A percentile compares a stretch with the other conserved stretches of the same genome.
Conservation (phyloP, 2,329 filamentous ascomycete genomes). For the Tolypocladium endophyticum region DNA sequence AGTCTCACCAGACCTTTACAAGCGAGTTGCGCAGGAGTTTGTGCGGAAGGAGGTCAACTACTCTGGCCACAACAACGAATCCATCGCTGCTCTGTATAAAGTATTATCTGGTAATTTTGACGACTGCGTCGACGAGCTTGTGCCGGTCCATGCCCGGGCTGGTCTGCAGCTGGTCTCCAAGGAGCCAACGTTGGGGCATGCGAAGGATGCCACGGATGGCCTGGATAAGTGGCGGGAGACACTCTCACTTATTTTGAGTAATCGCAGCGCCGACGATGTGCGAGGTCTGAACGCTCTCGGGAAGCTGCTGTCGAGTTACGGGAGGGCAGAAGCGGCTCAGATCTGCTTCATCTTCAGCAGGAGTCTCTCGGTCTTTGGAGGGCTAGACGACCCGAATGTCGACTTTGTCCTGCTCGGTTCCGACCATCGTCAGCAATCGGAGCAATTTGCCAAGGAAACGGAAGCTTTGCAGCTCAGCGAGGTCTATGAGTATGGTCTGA, state of each 20-base stretch:
- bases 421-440: slow-evolving; percentile 62
- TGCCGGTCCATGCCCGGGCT: slow-evolving; percentile 82
- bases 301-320: slow-evolving; percentile 73
- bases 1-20: slow-evolving; percentile 75
- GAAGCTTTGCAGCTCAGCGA: slow-evolving; percentile 92
- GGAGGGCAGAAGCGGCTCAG: slow-evolving; percentile 82
- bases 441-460: slow-evolving; percentile 66
- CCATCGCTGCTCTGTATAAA: slow-evolving; percentile 84
- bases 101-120: slow-evolving; percentile 89
- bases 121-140: slow-evolving; percentile 90
- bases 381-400: slow-evolving; percentile 68
- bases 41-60: slow-evolving; percentile 89
- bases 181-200: slow-evolving; percentile 46
- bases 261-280: slow-evolving; percentile 71
- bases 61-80: slow-evolving; percentile 68
- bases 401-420: slow-evolving; percentile 78
- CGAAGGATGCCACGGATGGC: slow-evolving; percentile 69
- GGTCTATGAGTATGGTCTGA: slow-evolving; percentile 83
- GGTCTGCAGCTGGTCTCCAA: slow-evolving; percentile 85
- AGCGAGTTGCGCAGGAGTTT: slow-evolving; percentile 90
- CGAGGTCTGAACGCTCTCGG: slow-evolving; percentile 72
- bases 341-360: slow-evolving; percentile 87
- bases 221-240: slow-evolving; percentile 94
- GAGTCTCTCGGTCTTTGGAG: slow-evolving; percentile 60
- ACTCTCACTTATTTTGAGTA: slow-evolving; percentile 73